These are phyloP conservation scores for Pythium brassicae DNA, from an alignment of 352 stramenopile species.

Conservation along the genomic window DNA sequence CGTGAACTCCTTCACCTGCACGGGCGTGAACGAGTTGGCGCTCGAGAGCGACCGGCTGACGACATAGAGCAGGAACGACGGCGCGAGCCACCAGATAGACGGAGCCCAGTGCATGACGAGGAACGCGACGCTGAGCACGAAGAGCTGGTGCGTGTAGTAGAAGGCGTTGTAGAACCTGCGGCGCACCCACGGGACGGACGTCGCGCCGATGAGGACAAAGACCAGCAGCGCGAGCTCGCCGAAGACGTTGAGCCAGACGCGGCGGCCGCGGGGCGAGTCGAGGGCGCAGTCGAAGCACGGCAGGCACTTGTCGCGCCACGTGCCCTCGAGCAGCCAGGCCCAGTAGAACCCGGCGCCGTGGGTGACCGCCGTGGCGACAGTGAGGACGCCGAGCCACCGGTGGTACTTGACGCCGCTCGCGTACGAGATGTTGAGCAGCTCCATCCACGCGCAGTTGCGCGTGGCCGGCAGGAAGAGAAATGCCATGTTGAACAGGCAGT, in stretches of 20 bases:
- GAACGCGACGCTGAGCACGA: conserved; percentile 27
- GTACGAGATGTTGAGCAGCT: conserved; percentile 31
- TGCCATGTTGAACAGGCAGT: conserved; percentile 29
- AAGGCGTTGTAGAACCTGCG: conserved; percentile 37
- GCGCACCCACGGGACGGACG: conserved; percentile 31
- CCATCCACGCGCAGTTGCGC: conserved; percentile 32
- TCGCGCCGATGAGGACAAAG: conserved; percentile 29
- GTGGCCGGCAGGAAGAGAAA: conserved; percentile 28
- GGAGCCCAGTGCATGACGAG: conserved; percentile 31
- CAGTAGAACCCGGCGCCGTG: conserved; percentile 26
- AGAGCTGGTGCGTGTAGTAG: conserved; percentile 43
- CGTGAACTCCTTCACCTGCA: conserved; percentile 25
- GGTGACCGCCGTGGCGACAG: conserved; percentile 14
- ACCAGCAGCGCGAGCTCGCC: conserved; percentile 32
- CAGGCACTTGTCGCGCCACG: conserved; percentile 18
- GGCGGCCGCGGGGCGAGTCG: conserved; percentile 7
- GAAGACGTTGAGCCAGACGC: conserved; percentile 38
- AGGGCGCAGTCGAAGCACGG: conserved; percentile 40
- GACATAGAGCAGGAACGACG: conserved; percentile 35
- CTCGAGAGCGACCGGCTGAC: conserved; percentile 27
- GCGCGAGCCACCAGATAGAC: conserved; percentile 32
- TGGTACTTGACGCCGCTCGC: conserved; percentile 37
- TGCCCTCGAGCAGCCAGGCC: conserved; percentile 20
- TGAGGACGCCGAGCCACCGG: conserved; percentile 26
- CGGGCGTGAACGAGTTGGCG: conserved; percentile 19